Evolutionary conservation across 2,329 filamentous ascomycete species (phyloP), one percentile per base, ranked within the genome.

Genomic region (Ascochyta koolunga): DNA sequence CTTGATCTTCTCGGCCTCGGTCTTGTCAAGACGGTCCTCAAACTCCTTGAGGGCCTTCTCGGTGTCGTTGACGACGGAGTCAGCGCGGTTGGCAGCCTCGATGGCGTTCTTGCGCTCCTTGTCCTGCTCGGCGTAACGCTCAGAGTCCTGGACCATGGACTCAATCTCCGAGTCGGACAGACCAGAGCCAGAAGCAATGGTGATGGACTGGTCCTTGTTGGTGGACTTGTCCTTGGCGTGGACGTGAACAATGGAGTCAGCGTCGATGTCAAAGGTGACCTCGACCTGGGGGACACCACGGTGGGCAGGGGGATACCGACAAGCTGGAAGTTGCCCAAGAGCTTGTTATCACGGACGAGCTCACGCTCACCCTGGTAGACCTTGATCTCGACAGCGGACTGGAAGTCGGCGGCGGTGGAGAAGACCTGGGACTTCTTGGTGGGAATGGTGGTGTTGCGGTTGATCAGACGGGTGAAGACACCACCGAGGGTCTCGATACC

Each of bases 281-380:
- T 98, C 93, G 54, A 98, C 85, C 79, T 98, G 93, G 62, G 93
- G 93, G 58, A 97, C 91, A 83, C 93, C 93, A 77, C 93, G 92
- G 84, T 96, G 93, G 51, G 93, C 93, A 68, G 93, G 93, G 54
- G 93, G 59, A 98, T 97, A 64, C 93, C 93, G 70, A 96, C 92
- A 67, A 98, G 89, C 86, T 98, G 93, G 90, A 98, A 98, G 89
- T 98, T 98, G 60, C 93, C 93, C 55, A 98, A 87, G 57, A 98
- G 83, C 86, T 98, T 98, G 89, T 98, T 98, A 83, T 98, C 93
- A 76, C 88, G 89, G 78, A 97, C 93, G 61, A 97, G 91, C 84
- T 97, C 93, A 90, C 93, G 93, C 86, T 98, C 93, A 84, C 93
- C 93, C 88, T 98, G 93, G 89, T 88, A 98, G 62, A 98, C 93